Conservation (phyloP, 176 grass and related monocot genomes). For the Alloteropsis semialata region DNA sequence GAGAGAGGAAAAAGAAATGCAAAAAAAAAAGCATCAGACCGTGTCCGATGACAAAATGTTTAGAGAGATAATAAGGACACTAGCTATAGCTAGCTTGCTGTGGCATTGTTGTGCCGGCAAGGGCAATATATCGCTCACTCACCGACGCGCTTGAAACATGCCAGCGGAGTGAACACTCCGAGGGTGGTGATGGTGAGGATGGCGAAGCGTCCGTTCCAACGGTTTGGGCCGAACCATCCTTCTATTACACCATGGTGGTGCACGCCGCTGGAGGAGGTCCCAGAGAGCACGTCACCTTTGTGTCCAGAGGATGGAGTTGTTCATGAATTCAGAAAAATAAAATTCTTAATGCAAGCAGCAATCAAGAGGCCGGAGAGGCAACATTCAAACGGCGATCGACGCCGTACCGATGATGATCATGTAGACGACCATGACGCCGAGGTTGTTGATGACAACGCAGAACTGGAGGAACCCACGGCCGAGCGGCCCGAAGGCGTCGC, state of each 20-base stretch:
- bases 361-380: neutral
- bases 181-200: constrained; percentile 58
- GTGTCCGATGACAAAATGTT: neutral
- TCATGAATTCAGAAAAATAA: neutral
- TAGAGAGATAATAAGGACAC: neutral
- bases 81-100: too few relatives aligned
- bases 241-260: constrained; percentile 86
- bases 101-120: neutral
- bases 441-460: constrained; percentile 81
- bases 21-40: neutral
- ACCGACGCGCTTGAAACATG: constrained; percentile 84
- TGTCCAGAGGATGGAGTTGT: neutral
- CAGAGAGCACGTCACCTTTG: constrained; percentile 92
- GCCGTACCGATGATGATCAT: constrained; percentile 92
- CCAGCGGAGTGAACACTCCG: constrained; percentile 57
- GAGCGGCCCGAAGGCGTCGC: constrained; percentile 64
- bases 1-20: neutral
- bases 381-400: neutral
- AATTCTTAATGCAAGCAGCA: neutral
- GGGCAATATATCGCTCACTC: too few relatives aligned
- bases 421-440: constrained; percentile 94
- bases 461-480: constrained; percentile 70
- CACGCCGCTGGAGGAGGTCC: constrained; percentile 59
- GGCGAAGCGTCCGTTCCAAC: constrained; percentile 86
- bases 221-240: constrained; percentile 84